Evolutionary conservation across 306 rosid species (phyloP).

Genomic region (Cyclanthera cordifolia): DNA sequence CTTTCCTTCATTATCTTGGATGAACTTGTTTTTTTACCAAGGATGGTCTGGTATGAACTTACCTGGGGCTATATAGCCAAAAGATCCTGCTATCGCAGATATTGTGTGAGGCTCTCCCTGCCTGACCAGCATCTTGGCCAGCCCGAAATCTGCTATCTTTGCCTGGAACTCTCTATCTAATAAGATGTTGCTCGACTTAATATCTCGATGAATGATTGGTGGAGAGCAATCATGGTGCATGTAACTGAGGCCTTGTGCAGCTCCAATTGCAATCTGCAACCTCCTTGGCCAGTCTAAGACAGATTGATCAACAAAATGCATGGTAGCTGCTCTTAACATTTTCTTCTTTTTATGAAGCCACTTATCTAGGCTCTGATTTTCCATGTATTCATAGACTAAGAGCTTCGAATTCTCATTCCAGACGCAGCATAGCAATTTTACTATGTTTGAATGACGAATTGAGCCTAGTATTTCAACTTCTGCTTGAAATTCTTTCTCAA

Average conservation of each 20-base stretch:
- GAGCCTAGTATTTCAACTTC: constrained; percentile 60
- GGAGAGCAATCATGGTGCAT: constrained; percentile 81
- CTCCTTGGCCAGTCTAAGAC: constrained; percentile 67
- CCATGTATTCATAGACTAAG: constrained; percentile 84
- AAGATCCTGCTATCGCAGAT: constrained; percentile 66
- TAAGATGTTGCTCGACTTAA: constrained; percentile 83
- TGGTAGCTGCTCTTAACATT: constrained; percentile 17
- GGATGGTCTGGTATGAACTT: background rate
- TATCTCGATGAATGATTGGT: constrained; percentile 66
- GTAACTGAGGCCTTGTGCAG: constrained; percentile 76
- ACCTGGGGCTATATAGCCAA: constrained; percentile 93
- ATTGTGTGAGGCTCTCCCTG: constrained; percentile 37
- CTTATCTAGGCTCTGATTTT: constrained; percentile 61
- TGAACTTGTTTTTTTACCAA: background rate
- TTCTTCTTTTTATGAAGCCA: constrained; percentile 59
- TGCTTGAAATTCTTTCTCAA: constrained; percentile 55
- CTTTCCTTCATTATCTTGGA: background rate
- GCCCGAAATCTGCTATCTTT: constrained; percentile 80
- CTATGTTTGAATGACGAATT: constrained; percentile 75
- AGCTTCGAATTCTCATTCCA: constrained; percentile 57
- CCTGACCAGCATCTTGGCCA: constrained; percentile 57
- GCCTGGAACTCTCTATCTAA: constrained; percentile 68
- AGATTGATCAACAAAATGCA: constrained; percentile 15
- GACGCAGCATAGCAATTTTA: constrained; percentile 68
- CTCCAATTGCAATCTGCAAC: constrained; percentile 60